Evolutionary conservation across 2,329 filamentous ascomycete species (phyloP).

Genomic region (Emericellopsis atlantica): DNA sequence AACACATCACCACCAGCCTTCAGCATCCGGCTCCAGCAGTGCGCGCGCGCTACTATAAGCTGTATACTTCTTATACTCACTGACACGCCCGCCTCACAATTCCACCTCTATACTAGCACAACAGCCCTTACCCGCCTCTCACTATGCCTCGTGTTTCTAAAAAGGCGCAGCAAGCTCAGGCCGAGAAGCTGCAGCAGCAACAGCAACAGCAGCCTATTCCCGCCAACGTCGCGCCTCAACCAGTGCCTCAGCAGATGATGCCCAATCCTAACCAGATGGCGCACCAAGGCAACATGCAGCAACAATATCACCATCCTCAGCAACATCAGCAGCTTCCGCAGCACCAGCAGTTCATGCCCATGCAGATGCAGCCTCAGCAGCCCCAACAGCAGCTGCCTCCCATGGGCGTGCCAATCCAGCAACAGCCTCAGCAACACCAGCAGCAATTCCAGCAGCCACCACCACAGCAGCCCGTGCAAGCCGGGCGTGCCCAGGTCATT

Average conservation of each 20-base stretch:
- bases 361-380: constrained; percentile 23
- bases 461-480: constrained; percentile 9
- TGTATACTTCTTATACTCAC: too few relatives aligned
- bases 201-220: too few relatives aligned
- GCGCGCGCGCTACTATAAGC: too few relatives aligned
- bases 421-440: constrained; percentile 4
- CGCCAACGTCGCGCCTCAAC: neutral
- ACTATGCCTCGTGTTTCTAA: constrained; percentile 9
- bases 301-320: neutral
- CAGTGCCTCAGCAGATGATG: neutral
- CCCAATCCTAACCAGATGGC: neutral
- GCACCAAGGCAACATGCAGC: neutral
- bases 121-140: neutral
- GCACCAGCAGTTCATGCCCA: constrained; percentile 18
- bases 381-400: constrained; percentile 8
- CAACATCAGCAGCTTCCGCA: constrained; percentile 1
- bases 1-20: too few relatives aligned
- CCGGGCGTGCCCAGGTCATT: constrained; percentile 24
- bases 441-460: constrained; percentile 6
- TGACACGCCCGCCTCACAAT: too few relatives aligned
- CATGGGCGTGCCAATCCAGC: too few relatives aligned
- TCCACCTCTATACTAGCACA: too few relatives aligned
- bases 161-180: constrained; percentile 23
- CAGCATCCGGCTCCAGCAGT: too few relatives aligned
- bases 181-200: constrained; percentile 11